phyloP scores from a whole-genome alignment of 176 grass and related monocot genomes.

The Avena eriantha region DNA sequence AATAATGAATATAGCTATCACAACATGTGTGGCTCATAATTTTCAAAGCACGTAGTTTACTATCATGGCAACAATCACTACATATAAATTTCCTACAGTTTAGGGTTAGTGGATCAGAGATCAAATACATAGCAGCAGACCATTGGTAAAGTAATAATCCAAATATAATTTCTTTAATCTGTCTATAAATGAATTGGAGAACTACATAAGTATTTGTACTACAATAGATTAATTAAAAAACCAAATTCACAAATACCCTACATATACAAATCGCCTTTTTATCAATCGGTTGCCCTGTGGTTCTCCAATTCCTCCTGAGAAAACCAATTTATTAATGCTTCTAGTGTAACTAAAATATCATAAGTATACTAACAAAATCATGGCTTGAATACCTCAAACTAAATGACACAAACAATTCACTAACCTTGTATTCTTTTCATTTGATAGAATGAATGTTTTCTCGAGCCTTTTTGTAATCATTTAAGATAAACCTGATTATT shows the following conservation, averaged over 20 bases:
- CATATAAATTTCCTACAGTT: too few relatives aligned
- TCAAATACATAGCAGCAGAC: too few relatives aligned
- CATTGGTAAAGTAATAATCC: too few relatives aligned
- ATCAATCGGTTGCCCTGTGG: neutral
- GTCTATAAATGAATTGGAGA: too few relatives aligned
- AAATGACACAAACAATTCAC: neutral
- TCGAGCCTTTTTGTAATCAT: neutral
- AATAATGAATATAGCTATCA: too few relatives aligned
- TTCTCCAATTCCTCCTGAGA: neutral
- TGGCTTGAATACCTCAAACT: neutral
- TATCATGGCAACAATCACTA: too few relatives aligned
- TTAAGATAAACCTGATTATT: neutral
- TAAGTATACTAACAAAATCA: neutral
- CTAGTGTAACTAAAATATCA: neutral
- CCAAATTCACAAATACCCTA: neutral
- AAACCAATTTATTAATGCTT: neutral
- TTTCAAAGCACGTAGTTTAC: too few relatives aligned
- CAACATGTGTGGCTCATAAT: too few relatives aligned
- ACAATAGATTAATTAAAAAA: neutral
- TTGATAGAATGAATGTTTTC: neutral
- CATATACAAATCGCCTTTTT: neutral
- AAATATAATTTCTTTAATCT: too few relatives aligned
- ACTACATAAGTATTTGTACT: too few relatives aligned
- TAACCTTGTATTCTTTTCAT: neutral
- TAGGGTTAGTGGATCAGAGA: too few relatives aligned